These are phyloP conservation scores for Pachysandra terminalis DNA, from an alignment of 164 flowering plant genomes.

Conservation along the genomic window DNA sequence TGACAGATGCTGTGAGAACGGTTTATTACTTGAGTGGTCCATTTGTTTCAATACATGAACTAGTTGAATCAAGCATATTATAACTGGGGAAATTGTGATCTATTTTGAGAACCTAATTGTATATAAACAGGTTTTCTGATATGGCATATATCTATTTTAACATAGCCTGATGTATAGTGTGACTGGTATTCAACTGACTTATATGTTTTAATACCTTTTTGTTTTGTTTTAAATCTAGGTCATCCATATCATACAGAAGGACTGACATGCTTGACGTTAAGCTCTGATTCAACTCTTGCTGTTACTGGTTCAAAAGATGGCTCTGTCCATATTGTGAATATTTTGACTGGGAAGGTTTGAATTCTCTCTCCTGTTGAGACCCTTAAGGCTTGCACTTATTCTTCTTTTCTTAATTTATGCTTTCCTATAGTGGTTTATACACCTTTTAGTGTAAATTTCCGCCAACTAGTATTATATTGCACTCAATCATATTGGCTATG, in stretches of 20 bases:
- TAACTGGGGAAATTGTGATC: neutral
- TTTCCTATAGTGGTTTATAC: neutral
- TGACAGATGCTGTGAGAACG: too few species aligned
- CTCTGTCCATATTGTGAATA: conserved; percentile 70
- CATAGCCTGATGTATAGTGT: neutral
- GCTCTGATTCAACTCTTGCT: conserved; percentile 71
- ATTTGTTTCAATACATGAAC: too few species aligned
- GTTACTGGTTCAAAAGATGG: conserved; percentile 76
- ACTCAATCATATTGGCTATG: too few species aligned
- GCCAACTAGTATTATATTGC: too few species aligned
- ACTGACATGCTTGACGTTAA: conserved; percentile 71
- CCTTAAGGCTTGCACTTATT: neutral
- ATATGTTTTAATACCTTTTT: neutral
- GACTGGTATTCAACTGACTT: neutral
- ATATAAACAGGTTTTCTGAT: neutral
- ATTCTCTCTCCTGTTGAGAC: neutral
- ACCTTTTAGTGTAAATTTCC: neutral
- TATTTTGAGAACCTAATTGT: neutral
- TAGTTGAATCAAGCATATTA: too few species aligned
- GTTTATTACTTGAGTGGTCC: too few species aligned
- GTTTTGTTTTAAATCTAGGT: conserved; percentile 37
- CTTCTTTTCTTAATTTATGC: neutral
- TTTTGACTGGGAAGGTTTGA: conserved; percentile 73
- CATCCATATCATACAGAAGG: conserved; percentile 82
- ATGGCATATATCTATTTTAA: neutral